Percentiles rank a stretch among this genome's conserved stretches.
phyloP scores from a whole-genome alignment of 1,284 basidiomycete species.

The Coniophora puteana region DNA sequence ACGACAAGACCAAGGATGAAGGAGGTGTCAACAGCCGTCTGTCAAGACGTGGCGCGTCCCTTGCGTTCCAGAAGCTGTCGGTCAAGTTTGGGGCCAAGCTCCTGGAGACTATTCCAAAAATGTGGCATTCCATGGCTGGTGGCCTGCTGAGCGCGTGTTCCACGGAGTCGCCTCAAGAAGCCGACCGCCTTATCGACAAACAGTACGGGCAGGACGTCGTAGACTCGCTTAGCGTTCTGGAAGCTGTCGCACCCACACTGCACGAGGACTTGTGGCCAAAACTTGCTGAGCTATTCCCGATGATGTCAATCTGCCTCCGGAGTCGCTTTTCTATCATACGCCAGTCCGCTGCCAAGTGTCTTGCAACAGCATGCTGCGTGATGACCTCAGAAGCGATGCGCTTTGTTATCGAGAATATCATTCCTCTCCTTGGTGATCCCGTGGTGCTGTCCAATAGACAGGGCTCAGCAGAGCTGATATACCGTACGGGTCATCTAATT shows the following conservation, averaged over 20 bases:
- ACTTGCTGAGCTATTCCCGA: constrained; percentile 72
- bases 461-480: constrained; percentile 87
- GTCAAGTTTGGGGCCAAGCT: constrained; percentile 72
- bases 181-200: constrained; percentile 63
- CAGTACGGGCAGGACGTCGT: constrained; percentile 88
- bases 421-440: constrained; percentile 87
- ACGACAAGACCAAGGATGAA: constrained; percentile 41
- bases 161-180: constrained; percentile 49
- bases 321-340: constrained; percentile 89
- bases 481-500: constrained; percentile 57
- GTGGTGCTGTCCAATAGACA: constrained; percentile 78
- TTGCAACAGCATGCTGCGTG: constrained; percentile 85
- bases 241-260: constrained; percentile 77
- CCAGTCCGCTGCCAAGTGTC: constrained; percentile 82
- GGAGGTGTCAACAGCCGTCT: constrained; percentile 53
- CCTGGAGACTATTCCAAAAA: constrained; percentile 79
- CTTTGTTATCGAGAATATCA: constrained; percentile 79
- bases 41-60: constrained; percentile 79
- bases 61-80: constrained; percentile 82
- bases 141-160: constrained; percentile 69
- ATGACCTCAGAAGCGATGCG: constrained; percentile 87
- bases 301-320: constrained; percentile 73
- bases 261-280: constrained; percentile 68
- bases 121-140: constrained; percentile 92
- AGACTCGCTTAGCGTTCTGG: constrained; percentile 89